Percentiles rank a stretch among this genome's conserved stretches.
These are phyloP conservation scores for Fagus crenata DNA, from an alignment of 306 rosid genomes.

Conservation along the genomic window DNA sequence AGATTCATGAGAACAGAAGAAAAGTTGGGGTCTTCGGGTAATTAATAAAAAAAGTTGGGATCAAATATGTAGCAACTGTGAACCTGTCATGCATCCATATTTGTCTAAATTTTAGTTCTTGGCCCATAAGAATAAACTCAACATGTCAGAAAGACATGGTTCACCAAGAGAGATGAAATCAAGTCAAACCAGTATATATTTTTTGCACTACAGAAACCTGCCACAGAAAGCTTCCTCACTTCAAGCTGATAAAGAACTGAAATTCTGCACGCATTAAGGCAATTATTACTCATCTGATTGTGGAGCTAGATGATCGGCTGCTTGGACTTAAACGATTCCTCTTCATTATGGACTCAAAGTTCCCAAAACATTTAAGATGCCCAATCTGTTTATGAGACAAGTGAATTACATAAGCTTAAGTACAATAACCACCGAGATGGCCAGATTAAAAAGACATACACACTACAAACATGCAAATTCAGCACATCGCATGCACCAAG, in stretches of 20 bases:
- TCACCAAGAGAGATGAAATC: conserved; percentile 3
- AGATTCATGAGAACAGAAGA: background rate
- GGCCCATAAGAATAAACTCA: too few species aligned
- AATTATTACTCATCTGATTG: conserved; percentile 25
- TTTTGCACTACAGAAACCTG: background rate
- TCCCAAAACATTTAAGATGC: conserved; percentile 31
- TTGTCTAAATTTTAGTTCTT: background rate
- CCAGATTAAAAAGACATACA: background rate
- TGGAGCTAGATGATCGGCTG: conserved; percentile 37
- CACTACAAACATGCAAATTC: background rate
- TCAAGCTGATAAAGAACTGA: background rate
- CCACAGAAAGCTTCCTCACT: background rate
- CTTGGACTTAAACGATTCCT: conserved; percentile 38
- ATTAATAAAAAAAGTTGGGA: background rate
- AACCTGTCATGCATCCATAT: background rate
- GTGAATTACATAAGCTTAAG: background rate
- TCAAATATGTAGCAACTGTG: background rate
- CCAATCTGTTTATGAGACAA: conserved; percentile 30
- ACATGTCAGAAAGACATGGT: background rate
- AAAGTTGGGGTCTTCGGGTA: background rate
- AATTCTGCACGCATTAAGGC: background rate
- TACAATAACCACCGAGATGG: background rate
- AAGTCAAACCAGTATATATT: conserved; percentile 2
- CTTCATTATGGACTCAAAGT: conserved; percentile 29
- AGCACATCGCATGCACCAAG: too few species aligned